Evolutionary conservation across 2,329 filamentous ascomycete genomes (phyloP), one percentile per base, ranked within the genome.

Genomic region (Cladosporium sp.): DNA sequence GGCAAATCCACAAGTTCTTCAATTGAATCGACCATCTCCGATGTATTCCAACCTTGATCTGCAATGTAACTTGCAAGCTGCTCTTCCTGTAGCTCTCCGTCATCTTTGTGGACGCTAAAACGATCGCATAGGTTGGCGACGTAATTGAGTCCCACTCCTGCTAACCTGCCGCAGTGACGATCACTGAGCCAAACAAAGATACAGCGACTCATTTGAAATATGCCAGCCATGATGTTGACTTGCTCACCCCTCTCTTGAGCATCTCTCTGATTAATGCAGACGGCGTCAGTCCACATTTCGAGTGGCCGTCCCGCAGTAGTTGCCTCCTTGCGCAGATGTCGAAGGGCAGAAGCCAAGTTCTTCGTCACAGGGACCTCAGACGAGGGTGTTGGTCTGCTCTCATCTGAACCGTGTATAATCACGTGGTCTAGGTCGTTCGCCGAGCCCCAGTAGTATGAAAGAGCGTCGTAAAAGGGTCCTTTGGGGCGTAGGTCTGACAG

Each of bases 231-330:
- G 30, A 58, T 14, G 18, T 15, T 36, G 18, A 58, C 54, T 15
- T 58, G 54, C 2, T 10, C 18, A 6, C 30, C 10, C 18, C 54
- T n/a, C 54, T 58, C 54, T 3, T 14, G 8, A 10, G 54, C 32
- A 41, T 58, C 54, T 14, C 30, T 30, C n/a, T 58, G 54, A 32
- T 58, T 58, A n/a, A 58, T 58, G 10, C 54, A 58, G 3, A 58
- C 2, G 21, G 54, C 54, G 24, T 58, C 54, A 3, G 54, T 36
- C 54, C 54, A 58, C 32, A 58, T 18, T n/a, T 14, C 30, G 15
- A 36, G 15, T 6, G 8, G 3, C 32, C 24, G 15, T 2, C 30
- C 30, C 30, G n/a, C 6, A 7, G 54, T 3, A 4, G 54, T 58
- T 4, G 15, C 14, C 34, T 58, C 14, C 5, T 10, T 21, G 11